phyloP scores from a whole-genome alignment of 305 asterid genomes.

The Ilex paraguariensis region DNA sequence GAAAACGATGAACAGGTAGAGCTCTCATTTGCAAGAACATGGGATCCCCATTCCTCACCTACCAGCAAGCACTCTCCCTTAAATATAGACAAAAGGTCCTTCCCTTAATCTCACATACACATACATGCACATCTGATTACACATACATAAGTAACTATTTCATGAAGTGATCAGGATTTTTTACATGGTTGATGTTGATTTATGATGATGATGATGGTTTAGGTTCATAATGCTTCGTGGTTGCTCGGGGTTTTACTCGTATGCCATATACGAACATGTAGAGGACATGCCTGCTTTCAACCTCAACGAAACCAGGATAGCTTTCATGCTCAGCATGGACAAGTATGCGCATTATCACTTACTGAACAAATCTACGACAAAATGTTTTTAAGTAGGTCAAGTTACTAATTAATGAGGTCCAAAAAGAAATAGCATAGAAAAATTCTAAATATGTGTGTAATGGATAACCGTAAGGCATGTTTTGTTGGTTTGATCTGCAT shows the following conservation, averaged over 20 bases:
- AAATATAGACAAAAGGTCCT: constrained; percentile 48
- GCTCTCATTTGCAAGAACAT: constrained; percentile 51
- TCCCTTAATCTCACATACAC: neutral
- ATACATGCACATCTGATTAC: neutral
- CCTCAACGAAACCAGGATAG: neutral
- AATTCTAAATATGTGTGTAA: no score
- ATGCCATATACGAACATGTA: constrained; percentile 2
- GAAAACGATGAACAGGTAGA: constrained; percentile 49
- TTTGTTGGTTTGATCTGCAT: no score
- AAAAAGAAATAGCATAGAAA: no score
- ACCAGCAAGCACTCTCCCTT: constrained; percentile 40
- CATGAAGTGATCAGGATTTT: neutral
- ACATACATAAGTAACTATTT: neutral
- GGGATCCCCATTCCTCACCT: constrained; percentile 28
- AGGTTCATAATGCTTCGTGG: constrained; percentile 2
- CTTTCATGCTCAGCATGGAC: constrained; percentile 2
- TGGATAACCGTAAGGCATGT: no score
- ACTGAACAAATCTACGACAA: no score
- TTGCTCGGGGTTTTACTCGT: constrained; percentile 2
- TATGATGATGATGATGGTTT: neutral
- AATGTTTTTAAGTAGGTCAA: no score
- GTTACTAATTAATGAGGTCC: no score
- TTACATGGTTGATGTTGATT: neutral
- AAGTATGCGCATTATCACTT: neutral
- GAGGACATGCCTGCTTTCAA: neutral